These are phyloP conservation scores for Alternaria panax DNA, from an alignment of 2,329 filamentous ascomycete species.

Conservation along the genomic window DNA sequence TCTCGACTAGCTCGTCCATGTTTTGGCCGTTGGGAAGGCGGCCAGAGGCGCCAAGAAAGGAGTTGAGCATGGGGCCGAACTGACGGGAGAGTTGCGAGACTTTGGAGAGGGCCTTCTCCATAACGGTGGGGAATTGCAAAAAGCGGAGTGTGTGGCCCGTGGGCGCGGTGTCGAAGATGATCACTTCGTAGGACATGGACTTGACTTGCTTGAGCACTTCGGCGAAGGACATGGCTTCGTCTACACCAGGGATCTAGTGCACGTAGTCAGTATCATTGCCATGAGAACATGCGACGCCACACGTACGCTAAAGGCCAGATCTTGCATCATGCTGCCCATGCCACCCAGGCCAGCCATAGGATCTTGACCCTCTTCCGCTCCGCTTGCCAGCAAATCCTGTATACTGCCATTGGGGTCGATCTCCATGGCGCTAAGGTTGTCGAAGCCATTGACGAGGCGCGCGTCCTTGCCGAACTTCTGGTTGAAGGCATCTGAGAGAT, in stretches of 20 bases:
- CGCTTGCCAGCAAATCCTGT: slow-evolving; percentile 86
- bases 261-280: slow-evolving; percentile 2
- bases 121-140: slow-evolving; percentile 95
- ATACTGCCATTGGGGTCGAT: slow-evolving; percentile 98
- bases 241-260: slow-evolving; percentile 88
- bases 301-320: slow-evolving; percentile 90
- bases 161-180: slow-evolving; percentile 98
- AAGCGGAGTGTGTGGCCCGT: slow-evolving; percentile 98
- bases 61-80: slow-evolving; percentile 95
- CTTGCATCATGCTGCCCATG: slow-evolving; percentile 97
- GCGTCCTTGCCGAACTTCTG: slow-evolving; percentile 99
- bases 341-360: slow-evolving; percentile 71
- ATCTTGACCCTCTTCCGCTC: slow-evolving; percentile 74
- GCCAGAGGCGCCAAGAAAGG: slow-evolving; percentile 80
- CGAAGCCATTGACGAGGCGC: slow-evolving; percentile 87
- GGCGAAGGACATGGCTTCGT: slow-evolving; percentile 99
- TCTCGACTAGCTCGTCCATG: slow-evolving; percentile 88
- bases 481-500: slow-evolving; percentile 95
- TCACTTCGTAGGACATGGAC: slow-evolving; percentile 96
- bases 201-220: slow-evolving; percentile 99
- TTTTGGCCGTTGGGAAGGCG: slow-evolving; percentile 90
- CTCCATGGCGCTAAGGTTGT: slow-evolving; percentile 97
- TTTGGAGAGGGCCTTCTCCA: slow-evolving; percentile 98
- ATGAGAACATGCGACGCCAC: neutral
- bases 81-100: slow-evolving; percentile 91